Percentiles rank a stretch among this genome's conserved stretches.
Conservation (phyloP, 75 land plant genomes). For the Pinus albicaulis region DNA sequence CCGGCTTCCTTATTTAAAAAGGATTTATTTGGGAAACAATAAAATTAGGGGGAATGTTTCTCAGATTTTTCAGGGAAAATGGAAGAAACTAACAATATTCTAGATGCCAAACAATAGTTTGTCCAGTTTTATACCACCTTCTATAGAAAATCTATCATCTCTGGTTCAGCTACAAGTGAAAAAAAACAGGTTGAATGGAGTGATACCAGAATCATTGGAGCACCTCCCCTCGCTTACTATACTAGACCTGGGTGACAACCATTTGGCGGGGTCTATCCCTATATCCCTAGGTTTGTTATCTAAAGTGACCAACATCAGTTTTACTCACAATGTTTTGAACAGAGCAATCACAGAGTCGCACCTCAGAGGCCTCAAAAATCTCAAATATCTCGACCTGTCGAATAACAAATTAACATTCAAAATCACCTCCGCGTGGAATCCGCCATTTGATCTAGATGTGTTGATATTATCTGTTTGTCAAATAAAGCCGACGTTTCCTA, state of each 20-base stretch:
- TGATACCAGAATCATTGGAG: constrained; percentile 49
- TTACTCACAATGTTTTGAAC: neutral
- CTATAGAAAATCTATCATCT: neutral
- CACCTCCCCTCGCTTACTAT: constrained; percentile 13
- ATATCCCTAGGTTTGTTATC: constrained; percentile 34
- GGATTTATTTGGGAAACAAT: neutral
- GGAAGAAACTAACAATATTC: neutral
- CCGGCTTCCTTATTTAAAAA: neutral
- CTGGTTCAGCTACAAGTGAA: constrained; percentile 25
- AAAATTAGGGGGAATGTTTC: neutral
- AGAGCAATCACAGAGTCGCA: neutral
- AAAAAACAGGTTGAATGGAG: constrained; percentile 41
- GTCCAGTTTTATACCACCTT: neutral
- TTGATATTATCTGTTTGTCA: neutral
- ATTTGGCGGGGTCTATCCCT: constrained; percentile 32
- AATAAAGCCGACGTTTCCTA: neutral
- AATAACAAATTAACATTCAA: neutral
- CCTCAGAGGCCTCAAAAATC: neutral
- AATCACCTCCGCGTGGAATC: neutral
- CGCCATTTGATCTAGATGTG: neutral
- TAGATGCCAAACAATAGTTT: neutral
- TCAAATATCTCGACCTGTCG: neutral
- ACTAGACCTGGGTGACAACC: neutral
- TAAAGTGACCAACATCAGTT: neutral
- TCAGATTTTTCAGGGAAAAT: neutral